A percentile compares a stretch with the other conserved stretches of the same genome.
Conservation (phyloP, 2,329 filamentous ascomycete genomes). For the Ceratocystis lukuohia region DNA sequence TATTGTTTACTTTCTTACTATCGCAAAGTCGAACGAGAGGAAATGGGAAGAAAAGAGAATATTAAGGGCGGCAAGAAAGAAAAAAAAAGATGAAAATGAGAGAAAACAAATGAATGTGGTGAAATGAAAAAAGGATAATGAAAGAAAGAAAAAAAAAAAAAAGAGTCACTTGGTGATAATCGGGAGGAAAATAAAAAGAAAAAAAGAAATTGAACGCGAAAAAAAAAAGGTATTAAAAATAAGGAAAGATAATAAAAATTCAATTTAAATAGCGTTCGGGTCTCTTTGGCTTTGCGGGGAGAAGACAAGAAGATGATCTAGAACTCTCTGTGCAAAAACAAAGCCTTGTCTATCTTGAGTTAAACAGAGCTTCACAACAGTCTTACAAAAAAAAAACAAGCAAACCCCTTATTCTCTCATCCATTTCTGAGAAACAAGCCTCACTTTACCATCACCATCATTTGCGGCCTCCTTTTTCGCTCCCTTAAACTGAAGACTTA, state of each 20-base stretch:
- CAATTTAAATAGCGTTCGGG: background rate
- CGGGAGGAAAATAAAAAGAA: background rate
- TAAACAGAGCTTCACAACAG: background rate
- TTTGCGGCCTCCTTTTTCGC: background rate
- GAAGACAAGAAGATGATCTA: background rate
- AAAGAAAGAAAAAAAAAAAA: background rate
- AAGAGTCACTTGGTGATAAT: conserved; percentile 3
- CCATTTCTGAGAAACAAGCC: background rate
- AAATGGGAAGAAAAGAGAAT: background rate
- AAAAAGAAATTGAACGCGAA: background rate
- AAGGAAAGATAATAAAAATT: background rate
- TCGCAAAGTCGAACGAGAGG: background rate
- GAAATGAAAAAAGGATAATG: background rate
- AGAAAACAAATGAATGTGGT: conserved; percentile 10
- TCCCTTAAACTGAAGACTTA: background rate
- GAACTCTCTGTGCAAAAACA: background rate
- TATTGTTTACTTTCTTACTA: background rate
- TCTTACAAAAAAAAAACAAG: background rate
- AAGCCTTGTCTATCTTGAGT: too few relatives aligned
- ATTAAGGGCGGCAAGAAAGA: background rate
- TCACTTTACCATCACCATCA: background rate
- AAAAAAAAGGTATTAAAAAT: background rate
- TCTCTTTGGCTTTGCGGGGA: background rate
- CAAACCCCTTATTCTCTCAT: too few relatives aligned
- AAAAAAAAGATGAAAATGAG: conserved; percentile 11